A percentile compares a stretch with the other conserved stretches of the same genome.
These are phyloP conservation scores for Marasmius fiardii DNA, from an alignment of 1,284 basidiomycete species.

Conservation along the genomic window DNA sequence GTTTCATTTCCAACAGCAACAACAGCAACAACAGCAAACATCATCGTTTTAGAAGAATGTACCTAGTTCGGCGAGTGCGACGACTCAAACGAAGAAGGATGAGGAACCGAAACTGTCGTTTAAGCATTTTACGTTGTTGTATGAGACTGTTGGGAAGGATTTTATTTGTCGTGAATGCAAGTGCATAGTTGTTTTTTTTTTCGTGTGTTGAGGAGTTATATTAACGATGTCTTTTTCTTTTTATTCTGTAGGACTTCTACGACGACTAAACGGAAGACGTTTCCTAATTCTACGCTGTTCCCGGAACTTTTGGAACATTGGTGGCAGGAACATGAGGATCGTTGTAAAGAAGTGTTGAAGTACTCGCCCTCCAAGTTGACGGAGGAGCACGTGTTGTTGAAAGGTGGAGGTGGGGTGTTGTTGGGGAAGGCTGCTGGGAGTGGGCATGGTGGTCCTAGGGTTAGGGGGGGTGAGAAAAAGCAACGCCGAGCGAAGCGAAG, in stretches of 20 bases:
- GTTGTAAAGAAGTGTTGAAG: slow-evolving; percentile 7
- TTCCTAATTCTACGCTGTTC: slow-evolving; percentile 5
- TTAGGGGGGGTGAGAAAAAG: too few species aligned
- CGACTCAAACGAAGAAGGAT: not conserved
- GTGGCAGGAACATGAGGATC: slow-evolving; percentile 6
- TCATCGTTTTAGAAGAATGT: not conserved
- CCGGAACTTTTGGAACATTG: slow-evolving; percentile 5
- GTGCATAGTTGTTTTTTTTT: not conserved
- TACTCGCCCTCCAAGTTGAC: slow-evolving; percentile 4
- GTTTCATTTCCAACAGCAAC: not conserved
- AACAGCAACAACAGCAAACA: not conserved
- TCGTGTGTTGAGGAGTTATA: not conserved
- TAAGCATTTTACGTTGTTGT: slow-evolving; percentile 7
- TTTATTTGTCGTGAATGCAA: slow-evolving; percentile 10
- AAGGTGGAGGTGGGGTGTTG: not conserved
- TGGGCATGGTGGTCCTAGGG: not conserved
- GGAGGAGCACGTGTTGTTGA: slow-evolving; percentile 2
- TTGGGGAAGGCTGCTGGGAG: not conserved
- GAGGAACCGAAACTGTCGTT: slow-evolving; percentile 3
- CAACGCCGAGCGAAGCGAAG: too few species aligned
- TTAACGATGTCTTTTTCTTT: not conserved
- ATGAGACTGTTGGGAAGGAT: slow-evolving; percentile 8
- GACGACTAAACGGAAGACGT: slow-evolving; percentile 7
- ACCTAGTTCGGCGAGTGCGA: not conserved
- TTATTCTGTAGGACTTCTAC: not conserved